A percentile compares a stretch with the other conserved stretches of the same genome.
These are phyloP conservation scores for Lentinula sp. DNA, from an alignment of 768 basidiomycete genomes.

Conservation along the genomic window DNA sequence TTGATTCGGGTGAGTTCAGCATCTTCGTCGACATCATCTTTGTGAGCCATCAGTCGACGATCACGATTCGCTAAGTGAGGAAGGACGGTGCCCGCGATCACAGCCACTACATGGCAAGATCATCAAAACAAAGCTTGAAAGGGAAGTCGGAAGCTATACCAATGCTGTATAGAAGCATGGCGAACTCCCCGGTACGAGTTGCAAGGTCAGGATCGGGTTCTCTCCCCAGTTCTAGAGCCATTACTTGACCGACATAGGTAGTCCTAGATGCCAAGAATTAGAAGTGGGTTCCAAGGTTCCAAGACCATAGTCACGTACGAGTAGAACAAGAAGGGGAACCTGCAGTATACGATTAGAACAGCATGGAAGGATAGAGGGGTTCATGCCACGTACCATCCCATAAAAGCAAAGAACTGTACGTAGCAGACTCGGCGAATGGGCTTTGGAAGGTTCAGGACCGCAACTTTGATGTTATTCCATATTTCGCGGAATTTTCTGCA, in stretches of 20 bases:
- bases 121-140: not conserved
- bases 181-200: slow-evolving; percentile 79
- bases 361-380: not conserved
- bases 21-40: slow-evolving; percentile 69
- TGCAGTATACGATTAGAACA: slow-evolving; percentile 17
- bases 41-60: slow-evolving; percentile 67
- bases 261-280: slow-evolving; percentile 43
- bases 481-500: slow-evolving; percentile 63
- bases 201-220: slow-evolving; percentile 84
- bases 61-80: slow-evolving; percentile 83
- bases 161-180: slow-evolving; percentile 86
- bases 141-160: slow-evolving; percentile 37
- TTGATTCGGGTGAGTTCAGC: slow-evolving; percentile 67
- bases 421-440: slow-evolving; percentile 86
- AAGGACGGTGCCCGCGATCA: slow-evolving; percentile 72
- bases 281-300: not conserved
- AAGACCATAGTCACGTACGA: slow-evolving; percentile 43
- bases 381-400: slow-evolving; percentile 70
- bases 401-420: slow-evolving; percentile 93
- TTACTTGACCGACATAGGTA: slow-evolving; percentile 90
- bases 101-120: slow-evolving; percentile 55
- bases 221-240: slow-evolving; percentile 69
- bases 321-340: slow-evolving; percentile 96
- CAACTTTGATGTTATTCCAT: slow-evolving; percentile 70
- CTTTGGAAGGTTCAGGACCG: slow-evolving; percentile 70